Base-by-base conservation (phyloP, 805 yeast genomes). In the Candida vaughaniae region DNA sequence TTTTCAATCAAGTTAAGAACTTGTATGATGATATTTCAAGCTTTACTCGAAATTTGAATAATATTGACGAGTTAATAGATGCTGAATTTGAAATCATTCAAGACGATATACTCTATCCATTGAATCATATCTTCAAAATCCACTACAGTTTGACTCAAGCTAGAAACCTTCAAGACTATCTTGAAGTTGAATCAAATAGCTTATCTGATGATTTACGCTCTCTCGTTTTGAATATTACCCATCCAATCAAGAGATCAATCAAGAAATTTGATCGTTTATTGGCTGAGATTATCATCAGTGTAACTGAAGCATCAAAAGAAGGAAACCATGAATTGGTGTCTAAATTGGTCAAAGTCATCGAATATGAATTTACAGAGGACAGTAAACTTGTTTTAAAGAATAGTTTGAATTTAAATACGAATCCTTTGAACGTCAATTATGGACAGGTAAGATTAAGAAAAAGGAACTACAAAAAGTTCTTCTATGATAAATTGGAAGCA, bases 281-380 rank as follows among this genome's bases (percentile, higher is more conserved):
- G 38, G 71, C 67, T 32, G 81, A 82, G 34, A 69, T 86, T n/a
- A 78, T 85, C 10, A 77, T 75, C 31, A 79, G 78, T 35, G 51
- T 88, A 25, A 77, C 88, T 7, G 97, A 89, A 56, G 73, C 84
- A 14, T 71, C 85, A 4, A 80, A 85, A 37, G 79, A 75, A 14
- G 84, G 78, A 0, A 87, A 90, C 53, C 60, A 63, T 22, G 78
- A 82, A 22, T 65, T 89, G 45, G 79, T 86, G 1, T 80, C 81
- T 25, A 78, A 90, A 36, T 56, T 85, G 31, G 80, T 88, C 28
- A 85, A 87, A 46, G 76, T 93, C 12, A 69, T 93, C 29, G 95
- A 89, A 45, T 71, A 66, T 45, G 99, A 93, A 58, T 86, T 84
- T 46, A 68, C 74, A 19, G 88, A 86, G 52, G 99, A 93, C 52